Percentiles rank a stretch among this genome's conserved stretches.
Evolutionary conservation across 441 rosid species (phyloP).

Genomic region (Gossypium schwendimanii): DNA sequence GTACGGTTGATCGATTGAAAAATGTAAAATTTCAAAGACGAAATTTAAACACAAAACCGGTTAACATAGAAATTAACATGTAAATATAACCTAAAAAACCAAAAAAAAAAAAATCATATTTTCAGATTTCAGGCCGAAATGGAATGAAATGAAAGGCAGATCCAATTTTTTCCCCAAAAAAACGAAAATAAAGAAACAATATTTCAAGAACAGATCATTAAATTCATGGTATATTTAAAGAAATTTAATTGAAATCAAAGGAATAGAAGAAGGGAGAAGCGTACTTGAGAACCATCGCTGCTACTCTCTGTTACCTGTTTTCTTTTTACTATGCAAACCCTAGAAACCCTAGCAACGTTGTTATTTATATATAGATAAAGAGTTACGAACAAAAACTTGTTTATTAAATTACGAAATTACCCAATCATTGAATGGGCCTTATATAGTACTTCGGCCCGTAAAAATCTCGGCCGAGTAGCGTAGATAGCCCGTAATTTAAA

Average conservation of each 20-base stretch:
- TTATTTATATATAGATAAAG: neutral
- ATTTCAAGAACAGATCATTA: no score
- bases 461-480: neutral
- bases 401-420: no score
- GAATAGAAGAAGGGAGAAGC: neutral
- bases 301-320: conserved; percentile 7
- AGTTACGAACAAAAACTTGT: no score
- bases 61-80: neutral
- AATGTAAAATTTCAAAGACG: neutral
- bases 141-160: no score
- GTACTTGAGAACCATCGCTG: conserved; percentile 75
- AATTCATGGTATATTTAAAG: neutral
- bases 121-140: no score
- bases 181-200: no score
- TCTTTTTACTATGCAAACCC: conserved; percentile 24
- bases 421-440: neutral
- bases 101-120: no score
- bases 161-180: no score
- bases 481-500: neutral
- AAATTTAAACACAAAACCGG: neutral
- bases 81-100: no score
- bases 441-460: neutral
- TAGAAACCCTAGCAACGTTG: conserved; percentile 9
- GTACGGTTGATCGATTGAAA: neutral
- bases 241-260: neutral